A percentile compares a stretch with the other conserved stretches of the same genome.
phyloP scores from a whole-genome alignment of 805 yeast genomes.

The Ogataea trehalophila region DNA sequence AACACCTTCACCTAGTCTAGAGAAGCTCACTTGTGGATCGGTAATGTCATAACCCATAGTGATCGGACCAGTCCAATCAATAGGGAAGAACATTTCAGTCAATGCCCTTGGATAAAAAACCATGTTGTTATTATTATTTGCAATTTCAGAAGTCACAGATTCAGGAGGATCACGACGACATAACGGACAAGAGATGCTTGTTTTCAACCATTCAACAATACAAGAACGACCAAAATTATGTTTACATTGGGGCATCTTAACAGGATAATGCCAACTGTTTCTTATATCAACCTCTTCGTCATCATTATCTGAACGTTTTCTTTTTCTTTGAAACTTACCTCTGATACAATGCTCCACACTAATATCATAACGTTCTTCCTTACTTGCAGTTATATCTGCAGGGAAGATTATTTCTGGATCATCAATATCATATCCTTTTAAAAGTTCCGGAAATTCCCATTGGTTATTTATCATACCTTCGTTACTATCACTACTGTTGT shows the following conservation, averaged over 20 bases:
- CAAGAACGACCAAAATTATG: constrained; percentile 83
- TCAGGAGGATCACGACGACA: constrained; percentile 52
- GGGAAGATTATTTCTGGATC: constrained; percentile 29
- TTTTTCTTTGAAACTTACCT: not conserved
- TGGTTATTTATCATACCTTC: not conserved
- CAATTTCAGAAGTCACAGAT: constrained; percentile 9
- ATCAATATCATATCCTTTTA: constrained; percentile 16
- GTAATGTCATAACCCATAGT: constrained; percentile 13
- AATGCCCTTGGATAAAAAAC: constrained; percentile 27
- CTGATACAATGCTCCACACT: constrained; percentile 7
- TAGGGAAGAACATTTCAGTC: constrained; percentile 27
- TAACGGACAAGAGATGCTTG: constrained; percentile 73
- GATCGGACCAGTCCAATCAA: constrained; percentile 26
- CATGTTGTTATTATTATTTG: constrained; percentile 2
- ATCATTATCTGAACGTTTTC: constrained; percentile 10
- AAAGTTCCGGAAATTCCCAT: constrained; percentile 9
- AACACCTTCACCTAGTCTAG: constrained; percentile 22
- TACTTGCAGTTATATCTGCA: constrained; percentile 22
- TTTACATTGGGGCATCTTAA: constrained; percentile 66
- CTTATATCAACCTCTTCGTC: too few relatives aligned
- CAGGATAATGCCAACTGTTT: constrained; percentile 48
- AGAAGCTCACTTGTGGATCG: constrained; percentile 28
- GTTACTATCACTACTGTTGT: not conserved
- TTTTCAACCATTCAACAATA: constrained; percentile 70
- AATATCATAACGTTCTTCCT: constrained; percentile 10